These are phyloP conservation scores for Elasticomyces elasticus DNA, from an alignment of 495 filamentous ascomycete genomes.

Conservation along the genomic window DNA sequence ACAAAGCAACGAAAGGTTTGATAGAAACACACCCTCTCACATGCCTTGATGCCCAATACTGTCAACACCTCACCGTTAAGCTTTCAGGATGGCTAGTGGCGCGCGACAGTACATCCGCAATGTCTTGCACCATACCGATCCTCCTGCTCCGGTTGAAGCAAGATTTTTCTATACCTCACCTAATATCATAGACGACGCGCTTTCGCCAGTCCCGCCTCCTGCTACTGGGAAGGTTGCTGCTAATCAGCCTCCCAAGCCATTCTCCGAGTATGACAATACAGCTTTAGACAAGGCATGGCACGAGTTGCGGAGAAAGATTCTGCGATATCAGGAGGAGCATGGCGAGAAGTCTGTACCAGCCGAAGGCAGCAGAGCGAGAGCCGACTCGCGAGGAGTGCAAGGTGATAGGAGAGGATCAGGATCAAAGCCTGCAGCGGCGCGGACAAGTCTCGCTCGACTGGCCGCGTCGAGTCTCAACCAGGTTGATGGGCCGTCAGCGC, in stretches of 20 bases:
- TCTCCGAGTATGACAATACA: constrained; percentile 34
- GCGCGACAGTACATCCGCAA: constrained; percentile 26
- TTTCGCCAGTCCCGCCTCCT: constrained; percentile 35
- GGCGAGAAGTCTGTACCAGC: constrained; percentile 8
- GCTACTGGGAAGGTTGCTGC: constrained; percentile 11
- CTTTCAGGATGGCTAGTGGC: not conserved
- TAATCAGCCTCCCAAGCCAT: constrained; percentile 31
- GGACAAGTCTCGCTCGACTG: not conserved
- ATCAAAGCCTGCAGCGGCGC: not conserved
- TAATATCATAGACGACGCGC: constrained; percentile 35
- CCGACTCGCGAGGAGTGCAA: constrained; percentile 1
- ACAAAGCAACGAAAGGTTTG: not conserved
- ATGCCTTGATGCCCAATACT: constrained; percentile 7
- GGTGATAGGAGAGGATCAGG: not conserved
- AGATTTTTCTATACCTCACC: constrained; percentile 36
- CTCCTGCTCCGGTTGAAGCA: constrained; percentile 28
- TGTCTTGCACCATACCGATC: constrained; percentile 28
- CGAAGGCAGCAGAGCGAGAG: constrained; percentile 9
- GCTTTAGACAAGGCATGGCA: constrained; percentile 34
- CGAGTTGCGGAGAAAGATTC: constrained; percentile 29
- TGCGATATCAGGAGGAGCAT: constrained; percentile 31
- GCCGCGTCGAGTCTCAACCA: constrained; percentile 11
- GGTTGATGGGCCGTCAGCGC: not conserved
- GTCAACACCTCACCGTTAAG: constrained; percentile 1
- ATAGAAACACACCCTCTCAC: not conserved